phyloP scores from a whole-genome alignment of 495 filamentous ascomycete genomes.

The Cairneyella variabilis region DNA sequence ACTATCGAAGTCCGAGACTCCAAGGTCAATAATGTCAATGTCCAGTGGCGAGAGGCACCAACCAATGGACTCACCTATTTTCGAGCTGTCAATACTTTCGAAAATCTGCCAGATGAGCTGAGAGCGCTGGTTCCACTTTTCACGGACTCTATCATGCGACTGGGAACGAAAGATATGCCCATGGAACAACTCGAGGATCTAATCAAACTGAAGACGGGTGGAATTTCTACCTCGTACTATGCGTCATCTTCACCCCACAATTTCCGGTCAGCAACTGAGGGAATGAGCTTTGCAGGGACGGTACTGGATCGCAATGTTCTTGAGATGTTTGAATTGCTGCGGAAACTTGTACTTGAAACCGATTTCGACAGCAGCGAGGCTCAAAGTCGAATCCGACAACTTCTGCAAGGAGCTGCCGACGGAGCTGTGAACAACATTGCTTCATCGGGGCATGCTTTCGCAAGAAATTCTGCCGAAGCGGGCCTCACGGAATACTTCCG shows the following conservation, averaged over 20 bases:
- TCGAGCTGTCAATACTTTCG: slow-evolving; percentile 75
- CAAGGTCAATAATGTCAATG: slow-evolving; percentile 58
- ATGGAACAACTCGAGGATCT: slow-evolving; percentile 95
- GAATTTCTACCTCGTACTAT: slow-evolving; percentile 75
- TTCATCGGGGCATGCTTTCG: slow-evolving; percentile 79
- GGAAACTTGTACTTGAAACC: slow-evolving; percentile 76
- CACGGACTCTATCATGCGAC: slow-evolving; percentile 84
- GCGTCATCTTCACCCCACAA: slow-evolving; percentile 70
- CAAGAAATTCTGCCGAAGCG: slow-evolving; percentile 76
- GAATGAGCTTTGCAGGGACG: slow-evolving; percentile 75
- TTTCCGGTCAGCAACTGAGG: slow-evolving; percentile 67
- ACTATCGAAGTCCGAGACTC: slow-evolving; percentile 65
- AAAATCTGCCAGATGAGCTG: slow-evolving; percentile 79
- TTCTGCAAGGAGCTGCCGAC: slow-evolving; percentile 78
- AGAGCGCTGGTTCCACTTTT: slow-evolving; percentile 85
- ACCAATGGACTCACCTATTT: slow-evolving; percentile 98
- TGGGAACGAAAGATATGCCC: slow-evolving; percentile 79
- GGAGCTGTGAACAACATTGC: slow-evolving; percentile 91
- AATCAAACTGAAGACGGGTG: slow-evolving; percentile 96
- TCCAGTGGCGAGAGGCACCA: slow-evolving; percentile 87
- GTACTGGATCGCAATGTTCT: slow-evolving; percentile 86
- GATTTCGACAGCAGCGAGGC: slow-evolving; percentile 82
- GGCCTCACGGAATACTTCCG: slow-evolving; percentile 66
- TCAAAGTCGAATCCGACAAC: slow-evolving; percentile 74
- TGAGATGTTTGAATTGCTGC: slow-evolving; percentile 84